A percentile compares a stretch with the other conserved stretches of the same genome.
Evolutionary conservation across 495 filamentous ascomycete genomes (phyloP).

Genomic region (Podospora anserina): DNA sequence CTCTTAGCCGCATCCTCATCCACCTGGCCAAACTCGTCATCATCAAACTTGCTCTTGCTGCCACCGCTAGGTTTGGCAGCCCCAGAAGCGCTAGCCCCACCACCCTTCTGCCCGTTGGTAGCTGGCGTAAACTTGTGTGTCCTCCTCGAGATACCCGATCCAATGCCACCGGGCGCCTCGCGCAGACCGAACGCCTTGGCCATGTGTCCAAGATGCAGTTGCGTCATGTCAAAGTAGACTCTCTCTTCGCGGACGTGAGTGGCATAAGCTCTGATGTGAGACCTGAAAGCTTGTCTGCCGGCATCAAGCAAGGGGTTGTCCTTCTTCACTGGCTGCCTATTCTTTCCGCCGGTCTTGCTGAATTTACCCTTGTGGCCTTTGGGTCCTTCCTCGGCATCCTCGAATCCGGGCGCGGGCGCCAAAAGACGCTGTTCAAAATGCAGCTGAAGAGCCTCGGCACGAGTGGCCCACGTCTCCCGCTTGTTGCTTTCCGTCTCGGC

Average conservation of each 20-base stretch:
- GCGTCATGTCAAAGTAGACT: slow-evolving; percentile 79
- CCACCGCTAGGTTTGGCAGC: slow-evolving; percentile 13
- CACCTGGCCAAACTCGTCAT: slow-evolving; percentile 37
- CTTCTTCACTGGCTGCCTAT: slow-evolving; percentile 9
- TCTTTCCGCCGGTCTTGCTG: slow-evolving; percentile 18
- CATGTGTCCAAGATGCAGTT: slow-evolving; percentile 85
- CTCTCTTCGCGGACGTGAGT: slow-evolving; percentile 86
- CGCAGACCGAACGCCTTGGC: slow-evolving; percentile 89
- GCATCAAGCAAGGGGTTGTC: slow-evolving; percentile 56
- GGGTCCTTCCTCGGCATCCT: slow-evolving; percentile 17
- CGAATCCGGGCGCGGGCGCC: slow-evolving; percentile 15
- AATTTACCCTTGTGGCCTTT: slow-evolving; percentile 20
- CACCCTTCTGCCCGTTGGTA: slow-evolving; percentile 9
- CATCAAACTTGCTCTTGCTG: slow-evolving; percentile 33
- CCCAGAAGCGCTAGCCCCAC: slow-evolving; percentile 9
- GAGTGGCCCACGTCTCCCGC: slow-evolving; percentile 41
- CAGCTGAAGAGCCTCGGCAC: slow-evolving; percentile 48
- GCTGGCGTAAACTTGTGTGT: slow-evolving; percentile 30
- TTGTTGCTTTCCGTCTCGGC: slow-evolving; percentile 20
- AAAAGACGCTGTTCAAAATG: slow-evolving; percentile 50
- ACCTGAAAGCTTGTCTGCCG: slow-evolving; percentile 79
- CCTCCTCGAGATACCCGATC: slow-evolving; percentile 42
- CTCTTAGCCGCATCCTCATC: slow-evolving; percentile 63
- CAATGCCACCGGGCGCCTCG: slow-evolving; percentile 81
- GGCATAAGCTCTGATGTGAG: slow-evolving; percentile 89